Base-by-base conservation (phyloP, 495 filamentous ascomycete species). In the Penicillium silybi region DNA sequence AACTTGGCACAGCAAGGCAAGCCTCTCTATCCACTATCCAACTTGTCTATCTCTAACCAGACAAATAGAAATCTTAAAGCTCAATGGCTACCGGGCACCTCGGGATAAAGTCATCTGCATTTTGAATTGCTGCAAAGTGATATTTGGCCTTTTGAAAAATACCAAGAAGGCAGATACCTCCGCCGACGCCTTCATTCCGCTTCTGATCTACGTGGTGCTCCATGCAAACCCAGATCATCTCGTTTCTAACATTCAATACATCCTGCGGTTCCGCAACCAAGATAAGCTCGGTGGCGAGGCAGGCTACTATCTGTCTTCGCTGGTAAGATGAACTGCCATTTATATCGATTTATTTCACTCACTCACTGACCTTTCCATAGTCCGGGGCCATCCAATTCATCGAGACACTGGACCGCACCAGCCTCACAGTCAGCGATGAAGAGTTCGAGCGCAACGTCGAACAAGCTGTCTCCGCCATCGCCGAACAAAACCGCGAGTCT, bases 41-140 rank as follows among this genome's bases (percentile, higher is more conserved):
- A 6, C 34, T 41, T 22, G 26, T 17, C 18, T 13, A 23, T 9
- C 34, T 64, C 64, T 82, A 52, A 64, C 57, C 15, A 23, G 22
- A 10, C 10, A 10, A 34, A 13, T 63, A 89, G 95, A 99, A 67
- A 72, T 99, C 32, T 68, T 90, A 15, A 99, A 99, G 68, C 95
- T 99, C 51, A 95, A 90, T 61, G 92, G 86, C 13, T 99, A 99
- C 63, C 83, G 95, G 50, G 93, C 93, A 10, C 93, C 93, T 11
- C 78, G 93, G 63, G 93, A 99, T 71, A 99, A 99, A 69, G 90
- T 99, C 17, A 97, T 99, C 41, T 97, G 93, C 68, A 89, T 97
- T 45, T 71, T 99, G 41, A 99, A 99, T 71, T 96, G 91, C 72
- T 99, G 93, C 80, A 99, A 99, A 68, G 93, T 99, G 48, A 97